phyloP scores from a whole-genome alignment of 2,329 filamentous ascomycete species.

The Xylariaceae sp. region DNA sequence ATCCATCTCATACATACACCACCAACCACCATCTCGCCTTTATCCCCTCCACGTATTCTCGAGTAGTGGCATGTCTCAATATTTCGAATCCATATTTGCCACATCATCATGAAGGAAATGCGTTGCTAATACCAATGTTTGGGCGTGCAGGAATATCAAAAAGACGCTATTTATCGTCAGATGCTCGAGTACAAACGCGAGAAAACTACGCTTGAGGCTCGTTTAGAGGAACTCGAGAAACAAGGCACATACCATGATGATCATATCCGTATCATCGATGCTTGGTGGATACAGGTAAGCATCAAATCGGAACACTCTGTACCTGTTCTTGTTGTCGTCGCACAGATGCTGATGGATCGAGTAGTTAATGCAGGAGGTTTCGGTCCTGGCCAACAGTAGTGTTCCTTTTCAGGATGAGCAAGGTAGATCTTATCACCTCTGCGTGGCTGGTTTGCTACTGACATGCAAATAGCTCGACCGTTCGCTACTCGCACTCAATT shows the following conservation, averaged over 20 bases:
- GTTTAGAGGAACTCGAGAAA: slow-evolving; percentile 74
- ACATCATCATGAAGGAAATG: slow-evolving; percentile 22
- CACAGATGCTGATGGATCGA: slow-evolving; percentile 6
- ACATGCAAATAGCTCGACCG: slow-evolving; percentile 41
- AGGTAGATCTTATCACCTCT: slow-evolving; percentile 31
- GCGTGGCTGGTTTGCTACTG: slow-evolving; percentile 17
- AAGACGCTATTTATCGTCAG: slow-evolving; percentile 93
- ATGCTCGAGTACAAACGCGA: slow-evolving; percentile 98
- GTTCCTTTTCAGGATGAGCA: slow-evolving; percentile 40
- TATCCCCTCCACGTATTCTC: slow-evolving; percentile 23
- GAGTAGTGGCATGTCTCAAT: slow-evolving; percentile 24
- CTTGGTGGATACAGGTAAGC: slow-evolving; percentile 88
- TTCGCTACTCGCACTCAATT: slow-evolving; percentile 57
- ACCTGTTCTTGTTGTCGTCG: background rate
- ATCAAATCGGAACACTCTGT: background rate
- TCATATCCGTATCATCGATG: slow-evolving; percentile 82
- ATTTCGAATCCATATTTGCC: slow-evolving; percentile 26
- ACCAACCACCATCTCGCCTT: slow-evolving; percentile 20
- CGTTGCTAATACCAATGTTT: slow-evolving; percentile 35
- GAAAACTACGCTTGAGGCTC: slow-evolving; percentile 72
- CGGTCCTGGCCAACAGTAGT: slow-evolving; percentile 50
- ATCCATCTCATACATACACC: slow-evolving; percentile 26
- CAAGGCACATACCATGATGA: slow-evolving; percentile 81
- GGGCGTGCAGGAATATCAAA: slow-evolving; percentile 70
- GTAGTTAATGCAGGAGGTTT: slow-evolving; percentile 60